Evolutionary conservation across 1,284 basidiomycete species (phyloP).

Genomic region (Anthracocystis panici-leucophaei): DNA sequence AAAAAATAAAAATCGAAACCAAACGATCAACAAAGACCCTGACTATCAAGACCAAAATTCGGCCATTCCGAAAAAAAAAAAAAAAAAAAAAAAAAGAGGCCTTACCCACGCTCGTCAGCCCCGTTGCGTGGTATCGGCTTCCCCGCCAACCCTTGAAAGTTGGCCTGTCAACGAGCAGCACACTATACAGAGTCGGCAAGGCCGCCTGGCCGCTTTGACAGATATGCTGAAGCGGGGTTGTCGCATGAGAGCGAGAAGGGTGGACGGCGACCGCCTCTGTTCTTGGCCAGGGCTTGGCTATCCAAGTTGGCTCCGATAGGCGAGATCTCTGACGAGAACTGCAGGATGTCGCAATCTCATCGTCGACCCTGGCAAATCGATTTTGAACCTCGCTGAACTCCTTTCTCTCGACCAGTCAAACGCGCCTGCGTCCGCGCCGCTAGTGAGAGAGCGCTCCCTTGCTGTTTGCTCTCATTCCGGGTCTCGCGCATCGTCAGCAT

Average conservation of each 20-base stretch:
- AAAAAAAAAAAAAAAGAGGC: too few relatives aligned
- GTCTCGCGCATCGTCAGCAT: background rate
- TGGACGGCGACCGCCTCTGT: conserved; percentile 23
- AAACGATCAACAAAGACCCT: background rate
- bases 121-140: background rate
- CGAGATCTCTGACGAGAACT: conserved; percentile 17
- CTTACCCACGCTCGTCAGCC: background rate
- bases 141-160: background rate
- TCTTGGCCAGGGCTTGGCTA: conserved; percentile 44
- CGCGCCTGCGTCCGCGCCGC: background rate
- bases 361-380: conserved; percentile 14
- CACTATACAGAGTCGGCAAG: too few relatives aligned
- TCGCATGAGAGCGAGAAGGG: conserved; percentile 12
- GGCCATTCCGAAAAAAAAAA: too few relatives aligned
- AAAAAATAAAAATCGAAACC: background rate
- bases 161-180: background rate
- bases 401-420: background rate
- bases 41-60: background rate
- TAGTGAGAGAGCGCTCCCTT: too few relatives aligned
- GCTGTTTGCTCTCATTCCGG: background rate
- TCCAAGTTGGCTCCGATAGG: background rate
- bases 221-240: background rate
- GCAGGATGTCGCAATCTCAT: conserved; percentile 40
- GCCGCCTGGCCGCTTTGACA: too few relatives aligned
- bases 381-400: conserved; percentile 40